phyloP scores from a whole-genome alignment of 345 rosid genomes.

The Moringa oleifera region DNA sequence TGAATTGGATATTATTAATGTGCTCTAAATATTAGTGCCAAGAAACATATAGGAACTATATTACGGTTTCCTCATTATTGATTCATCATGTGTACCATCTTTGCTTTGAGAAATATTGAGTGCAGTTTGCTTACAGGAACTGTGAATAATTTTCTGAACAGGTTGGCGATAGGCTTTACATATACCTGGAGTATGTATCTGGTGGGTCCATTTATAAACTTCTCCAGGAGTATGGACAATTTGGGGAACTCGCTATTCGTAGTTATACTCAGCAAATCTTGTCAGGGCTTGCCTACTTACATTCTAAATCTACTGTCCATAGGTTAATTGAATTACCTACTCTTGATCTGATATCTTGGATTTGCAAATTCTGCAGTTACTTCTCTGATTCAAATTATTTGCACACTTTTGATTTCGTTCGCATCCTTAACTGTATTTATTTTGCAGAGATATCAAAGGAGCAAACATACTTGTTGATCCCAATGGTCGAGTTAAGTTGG shows the following conservation, averaged over 20 bases:
- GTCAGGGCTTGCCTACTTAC: conserved; percentile 66
- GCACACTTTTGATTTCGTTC: not conserved
- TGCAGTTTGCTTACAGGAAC: conserved; percentile 13
- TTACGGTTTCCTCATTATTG: conserved; percentile 1
- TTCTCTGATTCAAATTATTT: not conserved
- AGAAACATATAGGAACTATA: conserved; percentile 8
- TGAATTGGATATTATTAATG: not conserved
- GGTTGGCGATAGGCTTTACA: conserved; percentile 62
- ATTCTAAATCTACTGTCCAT: conserved; percentile 62
- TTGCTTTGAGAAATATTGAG: too few species aligned
- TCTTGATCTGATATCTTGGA: conserved; percentile 4
- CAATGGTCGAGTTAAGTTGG: conserved; percentile 67
- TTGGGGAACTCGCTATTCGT: conserved; percentile 62
- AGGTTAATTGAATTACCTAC: conserved; percentile 35
- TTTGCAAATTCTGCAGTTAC: not conserved
- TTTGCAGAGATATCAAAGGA: conserved; percentile 71
- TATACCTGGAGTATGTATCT: conserved; percentile 74
- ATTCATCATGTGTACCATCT: not conserved
- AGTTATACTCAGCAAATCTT: conserved; percentile 76
- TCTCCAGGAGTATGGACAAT: conserved; percentile 70
- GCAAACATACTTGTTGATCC: conserved; percentile 80
- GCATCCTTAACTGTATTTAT: conserved; percentile 11
- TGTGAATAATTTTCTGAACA: conserved; percentile 20
- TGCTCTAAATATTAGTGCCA: not conserved
- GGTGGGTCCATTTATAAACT: conserved; percentile 79